These are phyloP conservation scores for Mycena vulgaris DNA, from an alignment of 768 basidiomycete genomes.

Conservation along the genomic window DNA sequence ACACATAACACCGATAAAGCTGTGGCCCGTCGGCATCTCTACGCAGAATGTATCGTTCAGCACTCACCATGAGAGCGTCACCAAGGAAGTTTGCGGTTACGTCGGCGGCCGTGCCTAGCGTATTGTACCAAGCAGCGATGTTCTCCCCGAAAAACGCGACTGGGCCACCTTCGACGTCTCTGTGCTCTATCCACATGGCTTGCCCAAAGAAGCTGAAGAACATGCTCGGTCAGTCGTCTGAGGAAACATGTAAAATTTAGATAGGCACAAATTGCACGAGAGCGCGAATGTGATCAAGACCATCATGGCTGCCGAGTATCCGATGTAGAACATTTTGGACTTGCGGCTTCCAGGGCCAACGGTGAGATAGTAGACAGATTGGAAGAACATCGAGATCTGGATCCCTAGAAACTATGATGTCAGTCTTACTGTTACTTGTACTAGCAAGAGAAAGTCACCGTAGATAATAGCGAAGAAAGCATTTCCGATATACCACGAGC, in stretches of 20 bases:
- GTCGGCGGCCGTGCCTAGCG: constrained; percentile 46
- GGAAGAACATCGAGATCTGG: constrained; percentile 41
- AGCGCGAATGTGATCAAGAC: constrained; percentile 50
- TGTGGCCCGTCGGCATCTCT: neutral
- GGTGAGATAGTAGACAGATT: constrained; percentile 36
- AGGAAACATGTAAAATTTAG: constrained; percentile 31
- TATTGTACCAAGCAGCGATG: constrained; percentile 50
- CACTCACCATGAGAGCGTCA: constrained; percentile 51
- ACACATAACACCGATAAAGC: constrained; percentile 52
- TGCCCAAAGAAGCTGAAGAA: constrained; percentile 50
- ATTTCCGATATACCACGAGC: constrained; percentile 45
- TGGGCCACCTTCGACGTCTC: constrained; percentile 47
- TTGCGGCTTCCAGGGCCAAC: neutral
- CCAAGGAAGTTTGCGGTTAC: constrained; percentile 49
- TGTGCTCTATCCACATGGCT: constrained; percentile 42
- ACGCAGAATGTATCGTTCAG: neutral
- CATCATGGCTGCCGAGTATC: constrained; percentile 42
- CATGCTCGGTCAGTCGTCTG: neutral
- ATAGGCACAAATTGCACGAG: constrained; percentile 38
- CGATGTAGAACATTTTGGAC: constrained; percentile 33
- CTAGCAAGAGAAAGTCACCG: constrained; percentile 26
- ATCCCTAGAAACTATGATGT: constrained; percentile 32
- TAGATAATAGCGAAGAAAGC: constrained; percentile 41
- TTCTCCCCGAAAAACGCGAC: constrained; percentile 48
- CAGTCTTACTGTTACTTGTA: neutral